Percentiles rank a stretch among this genome's conserved stretches.
Evolutionary conservation across 805 yeast species (phyloP).

Genomic region (Debaryomyces tyrocola): DNA sequence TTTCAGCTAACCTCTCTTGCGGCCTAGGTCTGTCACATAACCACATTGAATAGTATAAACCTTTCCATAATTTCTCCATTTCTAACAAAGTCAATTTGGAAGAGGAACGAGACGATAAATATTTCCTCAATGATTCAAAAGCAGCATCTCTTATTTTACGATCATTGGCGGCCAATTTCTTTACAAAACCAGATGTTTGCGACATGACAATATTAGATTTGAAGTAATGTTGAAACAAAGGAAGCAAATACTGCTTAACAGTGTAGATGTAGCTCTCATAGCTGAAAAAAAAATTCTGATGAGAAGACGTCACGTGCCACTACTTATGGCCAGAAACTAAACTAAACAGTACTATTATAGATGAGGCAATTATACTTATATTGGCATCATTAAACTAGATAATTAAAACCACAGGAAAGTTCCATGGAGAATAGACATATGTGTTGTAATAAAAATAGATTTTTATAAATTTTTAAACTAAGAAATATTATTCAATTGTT

Average conservation of each 20-base stretch:
- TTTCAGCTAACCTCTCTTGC: conserved; percentile 80
- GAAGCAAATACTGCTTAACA: too few relatives aligned
- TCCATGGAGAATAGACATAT: too few relatives aligned
- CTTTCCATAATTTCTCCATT: conserved; percentile 89
- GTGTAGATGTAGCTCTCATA: background rate
- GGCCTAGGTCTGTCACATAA: conserved; percentile 90
- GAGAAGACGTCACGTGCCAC: conserved; percentile 2
- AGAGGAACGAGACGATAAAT: conserved; percentile 44
- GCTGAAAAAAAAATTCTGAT: background rate
- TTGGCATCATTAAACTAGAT: background rate
- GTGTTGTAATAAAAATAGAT: too few relatives aligned
- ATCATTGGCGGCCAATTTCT: conserved; percentile 81
- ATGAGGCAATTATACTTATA: background rate
- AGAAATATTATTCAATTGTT: too few relatives aligned
- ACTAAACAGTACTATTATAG: background rate
- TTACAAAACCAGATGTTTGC: conserved; percentile 59
- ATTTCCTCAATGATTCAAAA: conserved; percentile 59
- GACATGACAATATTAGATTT: conserved; percentile 12
- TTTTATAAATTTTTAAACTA: too few relatives aligned
- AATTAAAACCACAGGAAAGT: background rate
- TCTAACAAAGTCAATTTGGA: conserved; percentile 51
- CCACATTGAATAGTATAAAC: conserved; percentile 96
- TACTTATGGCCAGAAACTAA: background rate
- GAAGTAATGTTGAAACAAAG: too few relatives aligned
- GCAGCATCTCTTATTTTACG: conserved; percentile 75